phyloP scores from a whole-genome alignment of 2,329 filamentous ascomycete genomes.

The Fusarium pilosicola region DNA sequence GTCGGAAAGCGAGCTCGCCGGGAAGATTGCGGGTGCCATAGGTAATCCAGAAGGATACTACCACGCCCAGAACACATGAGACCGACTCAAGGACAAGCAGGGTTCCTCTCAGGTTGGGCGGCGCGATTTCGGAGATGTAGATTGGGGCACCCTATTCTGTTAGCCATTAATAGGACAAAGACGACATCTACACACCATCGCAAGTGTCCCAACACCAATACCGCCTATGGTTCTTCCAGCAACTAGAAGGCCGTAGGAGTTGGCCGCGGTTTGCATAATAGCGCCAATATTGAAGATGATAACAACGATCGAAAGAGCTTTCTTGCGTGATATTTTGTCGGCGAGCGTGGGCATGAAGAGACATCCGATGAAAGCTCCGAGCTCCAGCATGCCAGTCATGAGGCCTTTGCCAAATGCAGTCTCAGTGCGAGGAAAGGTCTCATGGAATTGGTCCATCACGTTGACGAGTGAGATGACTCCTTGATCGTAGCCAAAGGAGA shows the following conservation, averaged over 20 bases:
- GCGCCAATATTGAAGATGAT: slow-evolving; percentile 41
- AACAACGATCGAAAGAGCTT: slow-evolving; percentile 41
- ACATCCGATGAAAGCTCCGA: slow-evolving; percentile 60
- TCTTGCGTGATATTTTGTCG: slow-evolving; percentile 41
- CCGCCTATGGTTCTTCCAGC: slow-evolving; percentile 48
- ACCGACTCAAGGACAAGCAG: slow-evolving; percentile 61
- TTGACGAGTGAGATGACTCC: slow-evolving; percentile 54
- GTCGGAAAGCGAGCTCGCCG: slow-evolving; percentile 53
- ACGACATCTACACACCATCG: slow-evolving; percentile 45
- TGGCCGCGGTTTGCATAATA: slow-evolving; percentile 41
- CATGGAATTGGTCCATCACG: slow-evolving; percentile 57
- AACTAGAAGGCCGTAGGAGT: slow-evolving; percentile 20
- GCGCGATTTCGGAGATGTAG: slow-evolving; percentile 63
- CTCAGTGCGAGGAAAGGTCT: slow-evolving; percentile 42
- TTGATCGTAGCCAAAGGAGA: slow-evolving; percentile 41
- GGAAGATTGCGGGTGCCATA: slow-evolving; percentile 60
- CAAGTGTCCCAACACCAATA: slow-evolving; percentile 59
- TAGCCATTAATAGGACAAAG: not conserved
- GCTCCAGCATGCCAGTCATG: slow-evolving; percentile 56
- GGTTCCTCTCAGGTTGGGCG: slow-evolving; percentile 58
- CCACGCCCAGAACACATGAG: slow-evolving; percentile 51
- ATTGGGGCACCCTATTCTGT: slow-evolving; percentile 48
- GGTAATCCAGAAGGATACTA: slow-evolving; percentile 63
- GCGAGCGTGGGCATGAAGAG: slow-evolving; percentile 35
- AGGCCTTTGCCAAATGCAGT: slow-evolving; percentile 53